A percentile compares a stretch with the other conserved stretches of the same genome.
phyloP scores from a whole-genome alignment of 129 eudicot species.

The Flaveria robusta region DNA sequence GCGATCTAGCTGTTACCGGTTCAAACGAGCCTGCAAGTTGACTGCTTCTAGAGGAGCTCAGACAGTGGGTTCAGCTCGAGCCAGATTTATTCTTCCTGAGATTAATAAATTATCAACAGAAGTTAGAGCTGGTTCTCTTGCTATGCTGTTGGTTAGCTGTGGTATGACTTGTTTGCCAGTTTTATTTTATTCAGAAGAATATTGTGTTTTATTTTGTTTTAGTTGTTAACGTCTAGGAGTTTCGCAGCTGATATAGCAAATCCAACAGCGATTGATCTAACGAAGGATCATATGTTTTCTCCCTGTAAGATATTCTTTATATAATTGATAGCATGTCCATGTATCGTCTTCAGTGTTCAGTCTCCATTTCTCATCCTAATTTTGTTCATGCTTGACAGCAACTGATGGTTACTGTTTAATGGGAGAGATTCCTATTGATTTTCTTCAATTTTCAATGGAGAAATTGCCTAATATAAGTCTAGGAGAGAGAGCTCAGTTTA shows the following conservation, averaged over 20 bases:
- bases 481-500: conserved; percentile 69
- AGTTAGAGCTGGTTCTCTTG: conserved; percentile 57
- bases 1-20: conserved; percentile 70
- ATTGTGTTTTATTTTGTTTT: background rate
- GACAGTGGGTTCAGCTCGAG: conserved; percentile 38
- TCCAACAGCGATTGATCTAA: conserved; percentile 39
- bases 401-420: conserved; percentile 59
- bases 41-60: conserved; percentile 45
- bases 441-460: conserved; percentile 70
- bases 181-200: background rate
- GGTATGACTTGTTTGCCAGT: conserved; percentile 50
- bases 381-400: conserved; percentile 38
- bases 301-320: conserved; percentile 52
- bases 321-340: conserved; percentile 7
- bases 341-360: background rate
- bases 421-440: conserved; percentile 80
- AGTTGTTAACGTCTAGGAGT: conserved; percentile 10
- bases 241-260: conserved; percentile 48
- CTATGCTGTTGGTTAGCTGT: conserved; percentile 75
- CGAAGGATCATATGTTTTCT: conserved; percentile 49
- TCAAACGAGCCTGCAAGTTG: conserved; percentile 53
- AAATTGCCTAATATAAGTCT: conserved; percentile 55
- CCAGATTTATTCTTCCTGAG: conserved; percentile 81
- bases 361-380: conserved; percentile 24
- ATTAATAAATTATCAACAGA: conserved; percentile 60